Percentiles rank a stretch among this genome's conserved stretches.
Evolutionary conservation across 2,329 filamentous ascomycete species (phyloP).

Genomic region (Penicillium brasilianum): DNA sequence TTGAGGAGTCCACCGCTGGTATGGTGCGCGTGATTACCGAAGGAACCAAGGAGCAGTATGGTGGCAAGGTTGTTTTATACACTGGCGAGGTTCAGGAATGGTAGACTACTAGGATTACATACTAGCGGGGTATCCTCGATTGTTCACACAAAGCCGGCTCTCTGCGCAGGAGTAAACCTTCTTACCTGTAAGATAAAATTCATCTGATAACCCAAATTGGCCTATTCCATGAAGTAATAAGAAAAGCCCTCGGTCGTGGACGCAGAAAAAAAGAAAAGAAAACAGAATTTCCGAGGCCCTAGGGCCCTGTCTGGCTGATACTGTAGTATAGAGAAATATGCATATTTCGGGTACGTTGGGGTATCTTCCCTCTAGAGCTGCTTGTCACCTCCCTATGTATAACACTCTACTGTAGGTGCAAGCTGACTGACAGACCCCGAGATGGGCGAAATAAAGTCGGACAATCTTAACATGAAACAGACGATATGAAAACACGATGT

Average conservation of each 20-base stretch:
- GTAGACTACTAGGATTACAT: not conserved
- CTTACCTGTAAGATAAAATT: not conserved
- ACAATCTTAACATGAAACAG: constrained; percentile 13
- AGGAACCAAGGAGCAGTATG: constrained; percentile 19
- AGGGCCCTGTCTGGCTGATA: no score
- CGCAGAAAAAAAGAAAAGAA: not conserved
- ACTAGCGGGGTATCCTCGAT: not conserved
- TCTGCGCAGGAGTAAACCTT: not conserved
- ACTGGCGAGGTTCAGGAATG: constrained; percentile 15
- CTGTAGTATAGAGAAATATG: constrained; percentile 14
- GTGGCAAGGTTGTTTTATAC: constrained; percentile 22
- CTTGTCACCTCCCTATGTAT: constrained; percentile 9
- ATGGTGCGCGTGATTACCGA: constrained; percentile 19
- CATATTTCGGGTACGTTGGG: constrained; percentile 27
- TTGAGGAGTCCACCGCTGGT: constrained; percentile 27
- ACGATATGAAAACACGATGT: constrained; percentile 13
- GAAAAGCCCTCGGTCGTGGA: no score
- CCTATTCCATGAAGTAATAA: no score
- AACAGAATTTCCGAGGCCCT: not conserved
- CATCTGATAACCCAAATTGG: not conserved
- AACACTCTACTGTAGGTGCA: constrained; percentile 10
- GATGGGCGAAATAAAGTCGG: constrained; percentile 1
- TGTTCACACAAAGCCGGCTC: not conserved
- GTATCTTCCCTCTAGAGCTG: constrained; percentile 32
- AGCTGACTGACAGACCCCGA: constrained; percentile 11